Evolutionary conservation across 345 rosid genomes (phyloP), one percentile per base, ranked within the genome.

Genomic region (Lumnitzera racemosa): DNA sequence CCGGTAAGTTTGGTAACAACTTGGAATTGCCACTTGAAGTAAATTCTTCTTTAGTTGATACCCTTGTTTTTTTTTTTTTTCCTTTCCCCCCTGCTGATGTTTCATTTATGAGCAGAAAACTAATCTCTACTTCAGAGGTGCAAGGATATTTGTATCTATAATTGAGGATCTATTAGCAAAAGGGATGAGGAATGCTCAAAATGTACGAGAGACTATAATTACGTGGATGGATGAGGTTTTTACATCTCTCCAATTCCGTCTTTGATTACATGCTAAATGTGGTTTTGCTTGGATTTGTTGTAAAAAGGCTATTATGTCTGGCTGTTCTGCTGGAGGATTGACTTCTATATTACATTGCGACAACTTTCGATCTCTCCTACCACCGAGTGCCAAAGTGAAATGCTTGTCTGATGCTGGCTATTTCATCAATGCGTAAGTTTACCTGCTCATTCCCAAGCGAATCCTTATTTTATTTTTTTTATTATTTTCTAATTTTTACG

Each of bases 291-390:
- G 49, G 24, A 47, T 36, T 36, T 36, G 43, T 36, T 24, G 1
- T 65, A 20, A 2, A 11, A 56, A 94, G 99, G 99, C 96, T 73
- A 66, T 94, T 73, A 73, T 94, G 51, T 83, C 97, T 3, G 99
- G 97, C 2, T 94, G 99, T 74, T 94, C 99, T 9, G 99, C 99
- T 48, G 97, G 99, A 4, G 99, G 99, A 43, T 72, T 94, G 84
- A 81, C 95, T 61, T 81, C 99, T 4, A 69, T 94, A 61, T 71
- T 94, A 79, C 91, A 94, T 59, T 94, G 97, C 57, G 97, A 94
- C 66, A 79, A 85, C 67, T 23, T 20, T 25, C 52, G 16, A 46
- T 17, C 13, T 13, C 51, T 20, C 50, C 53, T 15, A 17, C 58
- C 56, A 48, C 24, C n/a, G 14, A 31, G 24, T 29, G 5, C 50